phyloP scores from a whole-genome alignment of 768 basidiomycete genomes.

The Steccherinum ochraceum region DNA sequence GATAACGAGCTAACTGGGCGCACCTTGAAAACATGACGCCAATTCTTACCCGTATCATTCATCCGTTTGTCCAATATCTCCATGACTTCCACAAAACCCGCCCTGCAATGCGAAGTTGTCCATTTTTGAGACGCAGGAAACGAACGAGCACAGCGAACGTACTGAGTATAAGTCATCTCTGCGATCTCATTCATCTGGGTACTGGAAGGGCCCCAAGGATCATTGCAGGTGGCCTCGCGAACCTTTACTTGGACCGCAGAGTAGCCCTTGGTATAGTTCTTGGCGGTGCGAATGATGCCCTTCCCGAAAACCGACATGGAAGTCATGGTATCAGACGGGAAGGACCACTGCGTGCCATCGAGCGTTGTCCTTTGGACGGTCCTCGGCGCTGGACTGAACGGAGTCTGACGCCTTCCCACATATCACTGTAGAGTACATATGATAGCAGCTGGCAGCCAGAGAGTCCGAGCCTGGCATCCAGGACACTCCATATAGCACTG shows the following conservation, averaged over 20 bases:
- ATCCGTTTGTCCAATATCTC: slow-evolving; percentile 97
- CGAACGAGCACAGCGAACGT: slow-evolving; percentile 8
- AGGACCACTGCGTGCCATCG: too few relatives aligned
- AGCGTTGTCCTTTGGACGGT: too few relatives aligned
- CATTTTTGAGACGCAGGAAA: too few relatives aligned
- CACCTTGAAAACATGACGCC: slow-evolving; percentile 98
- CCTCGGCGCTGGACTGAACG: too few relatives aligned
- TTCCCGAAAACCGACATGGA: too few relatives aligned
- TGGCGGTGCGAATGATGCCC: slow-evolving; percentile 75
- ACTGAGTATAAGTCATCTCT: slow-evolving; percentile 94
- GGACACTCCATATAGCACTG: too few relatives aligned
- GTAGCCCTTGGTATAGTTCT: slow-evolving; percentile 92
- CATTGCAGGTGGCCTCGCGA: slow-evolving; percentile 91
- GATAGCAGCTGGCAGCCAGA: too few relatives aligned
- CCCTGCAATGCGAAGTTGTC: too few relatives aligned
- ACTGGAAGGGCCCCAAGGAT: slow-evolving; percentile 92
- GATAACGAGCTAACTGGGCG: slow-evolving; percentile 8
- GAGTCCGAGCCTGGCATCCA: too few relatives aligned
- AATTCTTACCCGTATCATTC: slow-evolving; percentile 98
- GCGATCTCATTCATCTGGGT: slow-evolving; percentile 98
- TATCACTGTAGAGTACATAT: too few relatives aligned
- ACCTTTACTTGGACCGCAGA: slow-evolving; percentile 92
- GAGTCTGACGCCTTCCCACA: too few relatives aligned
- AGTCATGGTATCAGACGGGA: too few relatives aligned
- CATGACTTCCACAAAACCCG: slow-evolving; percentile 96